Evolutionary conservation across 148 eudicot species (phyloP).

Genomic region (Chenopodium quinoa): DNA sequence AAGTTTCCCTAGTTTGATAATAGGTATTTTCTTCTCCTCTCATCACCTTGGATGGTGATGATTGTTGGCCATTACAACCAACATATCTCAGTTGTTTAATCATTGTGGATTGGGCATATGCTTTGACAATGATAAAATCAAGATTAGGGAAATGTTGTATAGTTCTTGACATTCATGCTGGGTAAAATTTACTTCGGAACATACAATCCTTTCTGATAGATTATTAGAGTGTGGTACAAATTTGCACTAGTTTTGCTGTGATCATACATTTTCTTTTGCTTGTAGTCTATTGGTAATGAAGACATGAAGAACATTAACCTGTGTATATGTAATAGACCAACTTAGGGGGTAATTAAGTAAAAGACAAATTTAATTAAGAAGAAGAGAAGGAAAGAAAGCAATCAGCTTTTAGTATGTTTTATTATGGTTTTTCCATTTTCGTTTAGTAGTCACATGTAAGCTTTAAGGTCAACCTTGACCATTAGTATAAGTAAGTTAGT

Average conservation of each 20-base stretch:
- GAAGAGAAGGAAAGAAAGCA: no score
- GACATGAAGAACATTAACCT: neutral
- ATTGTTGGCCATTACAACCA: neutral
- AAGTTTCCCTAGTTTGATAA: neutral
- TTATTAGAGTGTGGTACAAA: neutral
- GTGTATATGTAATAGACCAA: neutral
- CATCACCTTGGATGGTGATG: neutral
- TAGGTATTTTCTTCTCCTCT: neutral
- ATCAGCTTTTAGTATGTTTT: no score
- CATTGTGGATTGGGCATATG: neutral
- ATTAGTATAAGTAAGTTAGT: no score
- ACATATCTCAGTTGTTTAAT: neutral
- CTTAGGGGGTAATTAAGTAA: no score
- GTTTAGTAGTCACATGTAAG: no score
- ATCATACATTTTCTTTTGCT: neutral
- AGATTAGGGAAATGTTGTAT: neutral
- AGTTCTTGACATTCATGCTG: neutral
- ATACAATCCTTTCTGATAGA: neutral
- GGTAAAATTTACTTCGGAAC: neutral
- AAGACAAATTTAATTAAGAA: no score
- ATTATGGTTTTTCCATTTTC: no score
- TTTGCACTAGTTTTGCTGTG: conserved; percentile 1
- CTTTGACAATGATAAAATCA: neutral
- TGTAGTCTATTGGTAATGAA: neutral
- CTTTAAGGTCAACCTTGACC: no score